These are phyloP conservation scores for Trematosphaeria pertusa DNA, from an alignment of 2,329 filamentous ascomycete genomes.

Conservation along the genomic window DNA sequence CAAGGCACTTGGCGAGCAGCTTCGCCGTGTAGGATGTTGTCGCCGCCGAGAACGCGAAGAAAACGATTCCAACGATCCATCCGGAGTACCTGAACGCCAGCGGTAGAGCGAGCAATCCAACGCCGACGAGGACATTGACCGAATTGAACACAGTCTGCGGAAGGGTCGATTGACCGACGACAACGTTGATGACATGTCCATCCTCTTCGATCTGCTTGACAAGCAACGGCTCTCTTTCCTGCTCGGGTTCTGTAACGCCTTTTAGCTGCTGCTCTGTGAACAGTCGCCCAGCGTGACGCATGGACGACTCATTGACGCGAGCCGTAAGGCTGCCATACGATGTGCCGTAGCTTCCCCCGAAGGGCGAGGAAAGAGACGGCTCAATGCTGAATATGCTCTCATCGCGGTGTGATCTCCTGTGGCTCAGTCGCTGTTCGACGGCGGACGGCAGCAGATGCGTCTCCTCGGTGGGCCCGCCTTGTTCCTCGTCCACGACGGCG, in stretches of 20 bases:
- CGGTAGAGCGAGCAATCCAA: slow-evolving; percentile 87
- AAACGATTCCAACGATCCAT: slow-evolving; percentile 81
- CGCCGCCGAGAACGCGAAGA: slow-evolving; percentile 75
- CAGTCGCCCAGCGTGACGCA: slow-evolving; percentile 61
- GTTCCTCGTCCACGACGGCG: slow-evolving; percentile 46
- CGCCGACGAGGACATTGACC: slow-evolving; percentile 89
- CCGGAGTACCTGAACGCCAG: slow-evolving; percentile 87
- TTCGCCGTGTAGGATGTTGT: slow-evolving; percentile 87
- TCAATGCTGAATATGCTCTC: slow-evolving; percentile 58
- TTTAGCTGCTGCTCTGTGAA: slow-evolving; percentile 57
- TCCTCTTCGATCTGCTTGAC: slow-evolving; percentile 86
- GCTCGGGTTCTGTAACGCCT: slow-evolving; percentile 51
- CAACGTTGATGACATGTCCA: slow-evolving; percentile 81
- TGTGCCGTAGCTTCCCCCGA: slow-evolving; percentile 74
- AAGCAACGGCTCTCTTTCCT: slow-evolving; percentile 73
- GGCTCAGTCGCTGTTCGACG: slow-evolving; percentile 35
- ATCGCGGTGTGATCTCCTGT: slow-evolving; percentile 39
- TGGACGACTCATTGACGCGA: slow-evolving; percentile 63
- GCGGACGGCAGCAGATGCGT: slow-evolving; percentile 35
- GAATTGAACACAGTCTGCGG: slow-evolving; percentile 97
- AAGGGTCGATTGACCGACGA: slow-evolving; percentile 92
- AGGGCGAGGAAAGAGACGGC: slow-evolving; percentile 67
- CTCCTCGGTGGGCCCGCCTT: slow-evolving; percentile 37
- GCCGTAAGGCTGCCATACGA: slow-evolving; percentile 67
- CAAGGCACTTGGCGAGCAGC: slow-evolving; percentile 85